Conservation (phyloP, 2,329 filamentous ascomycete species). For the Alternaria atra region DNA sequence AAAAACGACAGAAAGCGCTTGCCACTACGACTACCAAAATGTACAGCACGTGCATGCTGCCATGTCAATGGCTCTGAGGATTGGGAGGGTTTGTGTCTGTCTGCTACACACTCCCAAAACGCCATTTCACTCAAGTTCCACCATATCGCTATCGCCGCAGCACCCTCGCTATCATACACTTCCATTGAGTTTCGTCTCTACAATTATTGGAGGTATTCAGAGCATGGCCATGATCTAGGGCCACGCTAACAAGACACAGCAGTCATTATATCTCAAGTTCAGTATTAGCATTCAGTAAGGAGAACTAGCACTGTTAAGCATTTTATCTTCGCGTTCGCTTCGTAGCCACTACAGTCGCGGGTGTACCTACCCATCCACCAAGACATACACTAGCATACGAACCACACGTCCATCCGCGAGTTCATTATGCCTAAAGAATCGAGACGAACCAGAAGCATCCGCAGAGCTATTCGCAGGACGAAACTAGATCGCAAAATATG, state of each 20-base stretch:
- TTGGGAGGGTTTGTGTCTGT: not conserved
- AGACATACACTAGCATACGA: not conserved
- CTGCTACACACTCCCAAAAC: not conserved
- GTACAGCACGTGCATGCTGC: not conserved
- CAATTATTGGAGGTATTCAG: not conserved
- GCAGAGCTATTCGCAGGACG: not conserved
- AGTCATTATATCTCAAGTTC: not conserved
- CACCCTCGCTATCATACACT: not conserved
- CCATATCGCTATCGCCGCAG: not conserved
- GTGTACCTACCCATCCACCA: not conserved
- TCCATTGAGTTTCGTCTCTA: not conserved
- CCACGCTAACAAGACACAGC: not conserved
- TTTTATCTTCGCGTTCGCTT: not conserved
- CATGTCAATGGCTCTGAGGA: not conserved
- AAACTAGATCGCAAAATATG: not conserved
- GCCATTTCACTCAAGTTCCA: not conserved
- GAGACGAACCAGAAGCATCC: not conserved
- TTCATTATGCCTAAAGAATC: not conserved
- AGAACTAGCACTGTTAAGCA: not conserved
- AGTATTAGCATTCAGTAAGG: not conserved
- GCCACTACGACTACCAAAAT: not conserved
- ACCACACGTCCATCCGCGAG: not conserved
- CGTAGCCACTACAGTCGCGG: not conserved
- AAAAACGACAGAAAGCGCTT: not conserved
- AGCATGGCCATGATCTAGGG: not conserved